Evolutionary conservation across 2,329 filamentous ascomycete species (phyloP).

Genomic region (Alternaria sp.): DNA sequence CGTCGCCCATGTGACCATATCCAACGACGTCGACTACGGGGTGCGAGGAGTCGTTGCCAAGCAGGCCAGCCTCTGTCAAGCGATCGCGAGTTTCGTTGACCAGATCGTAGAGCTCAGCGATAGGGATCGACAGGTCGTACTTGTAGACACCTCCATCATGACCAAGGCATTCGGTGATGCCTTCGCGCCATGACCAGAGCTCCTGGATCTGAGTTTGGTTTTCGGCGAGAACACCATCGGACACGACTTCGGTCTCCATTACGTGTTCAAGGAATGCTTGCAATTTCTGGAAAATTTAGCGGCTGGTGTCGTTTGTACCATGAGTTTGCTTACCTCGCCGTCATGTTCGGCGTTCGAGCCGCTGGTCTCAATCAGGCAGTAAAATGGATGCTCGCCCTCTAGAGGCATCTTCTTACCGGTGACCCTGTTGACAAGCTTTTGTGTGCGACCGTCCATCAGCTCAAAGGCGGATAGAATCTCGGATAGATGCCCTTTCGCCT

Average conservation of each 20-base stretch:
- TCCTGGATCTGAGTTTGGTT: constrained; percentile 87
- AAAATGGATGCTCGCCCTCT: constrained; percentile 86
- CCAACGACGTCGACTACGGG: constrained; percentile 91
- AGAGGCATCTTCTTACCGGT: constrained; percentile 81
- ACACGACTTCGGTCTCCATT: constrained; percentile 84
- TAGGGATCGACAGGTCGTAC: constrained; percentile 94
- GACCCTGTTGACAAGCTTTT: constrained; percentile 66
- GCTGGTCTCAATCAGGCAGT: constrained; percentile 95
- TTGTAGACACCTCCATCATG: constrained; percentile 98
- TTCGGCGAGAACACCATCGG: constrained; percentile 89
- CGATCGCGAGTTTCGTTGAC: constrained; percentile 83
- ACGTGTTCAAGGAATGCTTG: constrained; percentile 89
- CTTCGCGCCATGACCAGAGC: constrained; percentile 92
- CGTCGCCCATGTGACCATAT: constrained; percentile 98
- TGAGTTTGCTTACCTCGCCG: constrained; percentile 56
- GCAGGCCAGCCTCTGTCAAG: constrained; percentile 74
- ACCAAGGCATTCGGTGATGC: constrained; percentile 85
- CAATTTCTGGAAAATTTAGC: constrained; percentile 68
- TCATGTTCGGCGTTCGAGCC: constrained; percentile 95
- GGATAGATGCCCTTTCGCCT: constrained; percentile 86
- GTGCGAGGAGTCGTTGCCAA: constrained; percentile 73
- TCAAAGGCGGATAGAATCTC: constrained; percentile 98
- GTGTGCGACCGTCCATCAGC: constrained; percentile 88
- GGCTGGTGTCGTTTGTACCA: too few species aligned
- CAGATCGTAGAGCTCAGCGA: constrained; percentile 83